Percentiles rank a stretch among this genome's conserved stretches.
Evolutionary conservation across 2,329 filamentous ascomycete species (phyloP).

Genomic region (Sphaerulina populicola): DNA sequence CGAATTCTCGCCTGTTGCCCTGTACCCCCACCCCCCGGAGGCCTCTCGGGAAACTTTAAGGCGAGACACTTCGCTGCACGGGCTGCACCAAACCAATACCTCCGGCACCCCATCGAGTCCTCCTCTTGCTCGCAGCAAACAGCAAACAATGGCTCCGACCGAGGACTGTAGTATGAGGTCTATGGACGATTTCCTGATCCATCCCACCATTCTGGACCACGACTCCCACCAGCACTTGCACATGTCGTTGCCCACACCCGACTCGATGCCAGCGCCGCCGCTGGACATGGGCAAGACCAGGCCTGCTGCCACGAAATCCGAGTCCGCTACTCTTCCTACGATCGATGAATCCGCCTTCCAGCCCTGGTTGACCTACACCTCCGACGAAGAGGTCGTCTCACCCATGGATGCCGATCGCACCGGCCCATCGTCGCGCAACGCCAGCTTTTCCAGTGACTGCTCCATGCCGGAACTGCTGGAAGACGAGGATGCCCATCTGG

Average conservation of each 20-base stretch:
- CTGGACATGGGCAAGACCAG: neutral
- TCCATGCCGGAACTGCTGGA: constrained; percentile 22
- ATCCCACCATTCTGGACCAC: constrained; percentile 14
- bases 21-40: neutral
- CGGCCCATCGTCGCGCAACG: constrained; percentile 16
- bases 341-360: constrained; percentile 3
- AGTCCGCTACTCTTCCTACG: neutral
- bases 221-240: constrained; percentile 4
- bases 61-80: no score
- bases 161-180: constrained; percentile 7
- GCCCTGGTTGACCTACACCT: constrained; percentile 23
- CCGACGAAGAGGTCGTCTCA: constrained; percentile 29
- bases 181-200: constrained; percentile 22
- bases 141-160: constrained; percentile 12
- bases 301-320: neutral
- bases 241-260: constrained; percentile 7
- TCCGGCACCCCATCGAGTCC: neutral
- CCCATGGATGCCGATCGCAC: constrained; percentile 21
- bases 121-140: neutral
- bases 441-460: constrained; percentile 7
- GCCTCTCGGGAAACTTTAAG: no score
- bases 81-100: no score
- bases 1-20: constrained; percentile 17
- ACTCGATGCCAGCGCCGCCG: neutral
- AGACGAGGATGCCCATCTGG: constrained; percentile 16